Base-by-base conservation (phyloP, 768 basidiomycete species). In the Pleurotus giganteus region DNA sequence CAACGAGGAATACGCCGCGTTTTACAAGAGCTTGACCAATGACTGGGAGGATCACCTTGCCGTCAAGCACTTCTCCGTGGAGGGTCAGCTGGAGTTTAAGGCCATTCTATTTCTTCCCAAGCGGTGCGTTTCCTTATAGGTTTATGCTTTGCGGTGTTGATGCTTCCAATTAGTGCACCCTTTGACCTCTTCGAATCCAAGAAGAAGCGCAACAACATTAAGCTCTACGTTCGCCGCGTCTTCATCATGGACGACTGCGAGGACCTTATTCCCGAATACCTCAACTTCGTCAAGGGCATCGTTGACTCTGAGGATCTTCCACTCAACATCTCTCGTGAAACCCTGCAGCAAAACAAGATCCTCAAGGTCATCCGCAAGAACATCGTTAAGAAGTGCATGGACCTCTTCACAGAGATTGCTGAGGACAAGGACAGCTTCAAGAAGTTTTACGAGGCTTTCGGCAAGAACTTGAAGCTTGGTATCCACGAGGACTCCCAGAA, bases 171-270 rank as follows among this genome's bases (percentile, higher is more conserved):
- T 44, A 94, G 94, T 58, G 97, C 96, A 41, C 97, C 97, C 50
- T 98, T 98, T 75, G 97, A 99, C 69, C 89, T 99, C 71, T 99
- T 99, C 78, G 97, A 99, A 81, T 91, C 91, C 58, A 98, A 99
- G 89, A 98, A 98, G 91, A 98, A 98, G 86, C 92, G 96, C 67
- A 98, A 98, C 85, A 98, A 98, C 89, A 98, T 99, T 84, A 99
- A 99, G 80, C 94, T 99, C 71, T 99, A 98, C 71, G 97, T 99
- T 64, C 93, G 97, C 80, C 94, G 97, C 55, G 96, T 98, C 67
- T 98, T 99, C 83, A 98, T 99, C 84, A 98, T 97, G 93, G 97
- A 99, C 76, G 95, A 97, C 74, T 98, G 96, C 72, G 96, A 98
- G 80, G 97, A 99, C 68, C 80, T 97, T 69, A 98, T 96, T 68